Conservation (phyloP, 345 rosid genomes). For the Erodium maritimum region DNA sequence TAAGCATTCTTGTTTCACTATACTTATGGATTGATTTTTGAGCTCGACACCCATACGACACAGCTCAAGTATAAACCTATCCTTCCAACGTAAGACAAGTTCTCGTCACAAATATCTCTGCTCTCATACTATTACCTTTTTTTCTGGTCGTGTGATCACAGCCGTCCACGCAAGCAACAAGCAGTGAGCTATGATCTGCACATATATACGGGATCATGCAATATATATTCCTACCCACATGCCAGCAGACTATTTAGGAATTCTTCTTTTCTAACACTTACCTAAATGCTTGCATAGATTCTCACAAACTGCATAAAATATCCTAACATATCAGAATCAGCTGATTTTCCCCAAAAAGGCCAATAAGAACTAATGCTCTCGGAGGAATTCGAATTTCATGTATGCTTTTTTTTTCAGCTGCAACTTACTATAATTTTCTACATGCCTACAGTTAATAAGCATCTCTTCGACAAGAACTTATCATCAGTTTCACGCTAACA, state of each 20-base stretch:
- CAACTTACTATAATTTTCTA: background rate
- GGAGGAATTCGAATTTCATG: background rate
- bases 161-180: no score
- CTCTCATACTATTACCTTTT: no score
- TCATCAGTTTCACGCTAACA: background rate
- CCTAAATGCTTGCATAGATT: slow-evolving; percentile 13
- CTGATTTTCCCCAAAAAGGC: slow-evolving; percentile 3
- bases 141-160: no score
- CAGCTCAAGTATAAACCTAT: no score
- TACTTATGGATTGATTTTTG: no score
- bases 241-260: slow-evolving; percentile 6
- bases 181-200: background rate
- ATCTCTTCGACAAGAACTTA: background rate
- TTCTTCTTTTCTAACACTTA: slow-evolving; percentile 7
- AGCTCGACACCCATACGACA: no score
- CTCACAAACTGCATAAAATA: slow-evolving; percentile 10
- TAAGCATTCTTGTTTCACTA: no score
- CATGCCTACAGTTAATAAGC: background rate
- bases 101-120: no score
- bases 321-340: slow-evolving; percentile 7
- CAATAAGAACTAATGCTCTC: background rate
- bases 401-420: background rate
- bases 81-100: no score
- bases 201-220: background rate
- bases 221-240: slow-evolving; percentile 9